Evolutionary conservation across 2,329 filamentous ascomycete species (phyloP), one percentile per base, ranked within the genome.

Genomic region (Cercospora zeina): DNA sequence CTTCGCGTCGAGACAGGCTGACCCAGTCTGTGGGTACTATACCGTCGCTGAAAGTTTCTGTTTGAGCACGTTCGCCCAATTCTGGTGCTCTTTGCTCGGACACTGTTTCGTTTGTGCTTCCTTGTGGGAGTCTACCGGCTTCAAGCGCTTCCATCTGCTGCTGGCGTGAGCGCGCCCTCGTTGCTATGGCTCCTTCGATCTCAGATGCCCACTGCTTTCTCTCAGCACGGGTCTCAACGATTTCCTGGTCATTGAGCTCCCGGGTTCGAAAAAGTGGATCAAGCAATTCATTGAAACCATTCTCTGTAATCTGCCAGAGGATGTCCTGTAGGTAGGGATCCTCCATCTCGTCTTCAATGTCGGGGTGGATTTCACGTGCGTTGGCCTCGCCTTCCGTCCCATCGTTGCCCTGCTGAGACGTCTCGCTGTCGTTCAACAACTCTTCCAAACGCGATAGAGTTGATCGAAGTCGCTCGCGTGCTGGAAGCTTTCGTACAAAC

Each of bases 281-380:
- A 0, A 99, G 84, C 1, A 97, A 80, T 76, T 97, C 92, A 71
- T 97, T 97, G 78, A 96, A 91, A 0, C 91, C 89, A 75, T 96
- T 89, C 75, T 97, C 92, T 0, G 91, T 92, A 33, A 96, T 87
- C 74, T 96, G 90, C 71, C 96, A 97, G 1, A 97, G 79, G 3
- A 97, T 89, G 72, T 97, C 91, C 68, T 89, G 91, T 30, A 67
- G 37, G 13, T 65, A 61, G 8, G 66, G 61, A 24, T 65, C 65
- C 42, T 61, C 53, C 14, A 33, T 24, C 13, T 59, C 56, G n/a
- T 63, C 61, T 37, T 61, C 54, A 36, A 10, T 4, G 11, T 24
- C 21, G 13, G 45, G 19, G 8, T 30, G 42, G 0, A 53, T 24
- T 27, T n/a, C 33, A 6, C 24, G 31, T 16, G 19, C n/a, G 14